These are phyloP conservation scores for Orbilia blumenaviensis DNA, from an alignment of 2,329 filamentous ascomycete species.

Conservation along the genomic window DNA sequence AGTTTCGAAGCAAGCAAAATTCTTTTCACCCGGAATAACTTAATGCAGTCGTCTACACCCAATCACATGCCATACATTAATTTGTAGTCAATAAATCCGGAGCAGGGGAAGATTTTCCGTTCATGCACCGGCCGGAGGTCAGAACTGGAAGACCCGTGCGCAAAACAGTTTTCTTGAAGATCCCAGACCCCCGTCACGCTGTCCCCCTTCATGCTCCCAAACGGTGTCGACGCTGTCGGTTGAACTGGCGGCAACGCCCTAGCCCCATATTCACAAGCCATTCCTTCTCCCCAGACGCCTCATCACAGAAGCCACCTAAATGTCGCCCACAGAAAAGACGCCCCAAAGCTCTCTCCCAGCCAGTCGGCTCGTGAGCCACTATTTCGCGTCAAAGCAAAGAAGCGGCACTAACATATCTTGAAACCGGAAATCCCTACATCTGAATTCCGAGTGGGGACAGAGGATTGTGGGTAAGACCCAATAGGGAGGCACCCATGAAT, in stretches of 20 bases:
- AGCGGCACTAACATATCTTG: slow-evolving; percentile 20
- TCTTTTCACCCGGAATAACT: slow-evolving; percentile 54
- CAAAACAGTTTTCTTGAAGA: neutral
- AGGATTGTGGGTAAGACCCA: neutral
- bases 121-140: slow-evolving; percentile 21
- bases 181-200: slow-evolving; percentile 15
- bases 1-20: slow-evolving; percentile 46
- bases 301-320: slow-evolving; percentile 3
- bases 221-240: slow-evolving; percentile 2
- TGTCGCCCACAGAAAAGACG: neutral
- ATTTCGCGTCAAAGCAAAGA: neutral
- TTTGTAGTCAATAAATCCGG: neutral
- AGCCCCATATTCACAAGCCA: slow-evolving; percentile 19
- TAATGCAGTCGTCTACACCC: slow-evolving; percentile 15
- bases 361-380: slow-evolving; percentile 39
- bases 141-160: neutral
- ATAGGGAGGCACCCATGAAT: slow-evolving; percentile 14
- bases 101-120: slow-evolving; percentile 52
- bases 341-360: neutral
- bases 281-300: slow-evolving; percentile 10
- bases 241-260: neutral
- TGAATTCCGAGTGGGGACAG: slow-evolving; percentile 34
- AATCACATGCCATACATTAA: slow-evolving; percentile 24
- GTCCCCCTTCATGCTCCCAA: neutral
- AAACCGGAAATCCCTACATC: slow-evolving; percentile 34